phyloP scores from a whole-genome alignment of 148 eudicot species.

The Simmondsia chinensis region DNA sequence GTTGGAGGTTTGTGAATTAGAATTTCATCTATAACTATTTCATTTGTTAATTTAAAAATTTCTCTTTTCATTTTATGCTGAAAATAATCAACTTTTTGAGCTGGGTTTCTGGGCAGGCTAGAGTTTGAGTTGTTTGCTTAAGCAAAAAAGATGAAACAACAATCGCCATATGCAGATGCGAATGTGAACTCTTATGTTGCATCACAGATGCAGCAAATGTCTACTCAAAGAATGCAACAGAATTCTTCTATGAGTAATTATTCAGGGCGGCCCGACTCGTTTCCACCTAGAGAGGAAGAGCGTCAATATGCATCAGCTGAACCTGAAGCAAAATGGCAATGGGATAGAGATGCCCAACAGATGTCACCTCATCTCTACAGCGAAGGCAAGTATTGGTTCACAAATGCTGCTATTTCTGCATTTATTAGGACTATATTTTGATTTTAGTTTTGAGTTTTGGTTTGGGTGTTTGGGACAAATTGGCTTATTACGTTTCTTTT shows the following conservation, averaged over 20 bases:
- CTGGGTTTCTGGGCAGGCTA: too few species aligned
- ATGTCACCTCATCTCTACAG: constrained; percentile 27
- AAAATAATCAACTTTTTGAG: too few species aligned
- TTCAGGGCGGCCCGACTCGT: constrained; percentile 17
- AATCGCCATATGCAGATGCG: too few species aligned
- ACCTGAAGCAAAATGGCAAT: constrained; percentile 28
- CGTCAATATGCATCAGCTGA: constrained; percentile 17
- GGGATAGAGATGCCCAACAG: constrained; percentile 36
- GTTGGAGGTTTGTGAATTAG: too few species aligned
- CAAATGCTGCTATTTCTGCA: neutral
- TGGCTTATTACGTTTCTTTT: too few species aligned
- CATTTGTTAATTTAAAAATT: too few species aligned
- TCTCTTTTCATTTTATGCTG: too few species aligned
- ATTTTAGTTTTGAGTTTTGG: neutral
- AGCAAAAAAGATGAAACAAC: too few species aligned
- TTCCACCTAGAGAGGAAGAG: constrained; percentile 18
- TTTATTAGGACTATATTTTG: neutral
- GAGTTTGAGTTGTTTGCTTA: too few species aligned
- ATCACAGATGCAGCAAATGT: constrained; percentile 20
- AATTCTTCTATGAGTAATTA: constrained; percentile 11
- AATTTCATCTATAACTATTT: too few species aligned
- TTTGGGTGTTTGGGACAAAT: too few species aligned
- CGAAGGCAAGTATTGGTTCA: constrained; percentile 17
- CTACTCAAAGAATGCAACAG: constrained; percentile 21
- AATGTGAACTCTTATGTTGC: too few species aligned